Base-by-base conservation (phyloP, 768 basidiomycete genomes). In the Tulasnella sp. region DNA sequence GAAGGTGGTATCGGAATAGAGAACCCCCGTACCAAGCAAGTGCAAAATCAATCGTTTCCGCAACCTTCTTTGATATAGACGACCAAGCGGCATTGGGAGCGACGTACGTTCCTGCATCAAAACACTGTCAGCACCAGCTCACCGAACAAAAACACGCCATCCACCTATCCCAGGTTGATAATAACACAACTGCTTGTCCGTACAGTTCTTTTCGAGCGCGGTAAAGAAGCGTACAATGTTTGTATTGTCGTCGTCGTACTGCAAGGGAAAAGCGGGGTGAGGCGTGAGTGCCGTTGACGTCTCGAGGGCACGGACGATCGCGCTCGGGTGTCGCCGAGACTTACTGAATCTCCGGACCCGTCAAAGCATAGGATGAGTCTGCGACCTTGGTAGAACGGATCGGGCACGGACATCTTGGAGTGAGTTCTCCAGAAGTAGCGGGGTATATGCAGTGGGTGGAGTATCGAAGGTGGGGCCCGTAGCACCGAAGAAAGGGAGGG, bases 151-250 rank as follows among this genome's bases (percentile, higher is more conserved):
- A 5, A 53, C 32, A 15, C 37, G 4, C 31, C 8, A 15, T 31
- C 36, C 17, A 61, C 67, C 29, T 42, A 81, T 83, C n/a, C 55
- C 55, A 15, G 55, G 55, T 69, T 88, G 86, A 64, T 89, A 89
- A 65, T 85, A 87, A 63, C 72, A 72, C 0, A 83, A 66, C 61
- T 84, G 83, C 46, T 75, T 63, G 21, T 75, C 71, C n/a, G 72
- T 70, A 32, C 64, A 59, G 53, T 81, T 79, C 66, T 80, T 84
- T 69, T 76, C 74, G 34, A 89, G 73, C 27, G 88, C 69, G 4
- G 75, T 71, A 67, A 83, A 85, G 40, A 91, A 72, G 64, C 79
- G 80, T 53, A 83, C 80, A 34, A 84, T 75, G 56, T 86, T 86
- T 8, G 84, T 80, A 63, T 84, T 82, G 73, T 34, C 45, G 49